Conservation (phyloP, 257 asterid genomes). For the Nicotiana attenuata region DNA sequence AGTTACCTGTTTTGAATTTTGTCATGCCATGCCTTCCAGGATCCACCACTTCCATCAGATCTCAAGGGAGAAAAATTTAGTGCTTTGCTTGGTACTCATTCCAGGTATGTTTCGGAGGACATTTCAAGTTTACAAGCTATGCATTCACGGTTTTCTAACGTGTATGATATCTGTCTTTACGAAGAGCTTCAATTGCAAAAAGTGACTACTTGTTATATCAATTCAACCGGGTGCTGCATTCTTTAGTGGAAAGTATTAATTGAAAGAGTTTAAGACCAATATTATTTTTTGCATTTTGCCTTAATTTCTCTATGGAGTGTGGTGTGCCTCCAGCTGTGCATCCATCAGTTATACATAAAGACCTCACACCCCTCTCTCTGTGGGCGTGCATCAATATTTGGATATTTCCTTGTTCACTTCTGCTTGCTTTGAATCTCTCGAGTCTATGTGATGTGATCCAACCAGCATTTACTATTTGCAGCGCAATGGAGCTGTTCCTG, state of each 20-base stretch:
- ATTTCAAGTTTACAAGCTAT: neutral
- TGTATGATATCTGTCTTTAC: neutral
- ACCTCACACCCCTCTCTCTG: neutral
- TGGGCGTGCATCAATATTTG: neutral
- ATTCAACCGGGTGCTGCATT: neutral
- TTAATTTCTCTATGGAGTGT: neutral
- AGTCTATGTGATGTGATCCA: neutral
- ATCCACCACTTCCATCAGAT: slow-evolving; percentile 84
- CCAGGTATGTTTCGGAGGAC: slow-evolving; percentile 49
- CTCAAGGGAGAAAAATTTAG: slow-evolving; percentile 68
- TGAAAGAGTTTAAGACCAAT: neutral
- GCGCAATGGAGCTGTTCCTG: slow-evolving; percentile 82
- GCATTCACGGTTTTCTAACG: neutral
- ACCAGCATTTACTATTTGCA: slow-evolving; percentile 31
- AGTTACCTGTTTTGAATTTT: slow-evolving; percentile 23
- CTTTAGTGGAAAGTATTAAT: neutral
- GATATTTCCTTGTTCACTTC: neutral
- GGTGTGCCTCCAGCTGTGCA: neutral
- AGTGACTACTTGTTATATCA: neutral
- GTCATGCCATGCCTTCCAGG: slow-evolving; percentile 35
- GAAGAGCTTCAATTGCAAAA: neutral
- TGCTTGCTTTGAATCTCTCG: neutral
- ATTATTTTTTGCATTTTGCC: neutral
- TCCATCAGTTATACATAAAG: neutral
- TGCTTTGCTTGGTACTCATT: slow-evolving; percentile 91